Evolutionary conservation across 768 basidiomycete genomes (phyloP).

Genomic region (Lactarius deliciosus): DNA sequence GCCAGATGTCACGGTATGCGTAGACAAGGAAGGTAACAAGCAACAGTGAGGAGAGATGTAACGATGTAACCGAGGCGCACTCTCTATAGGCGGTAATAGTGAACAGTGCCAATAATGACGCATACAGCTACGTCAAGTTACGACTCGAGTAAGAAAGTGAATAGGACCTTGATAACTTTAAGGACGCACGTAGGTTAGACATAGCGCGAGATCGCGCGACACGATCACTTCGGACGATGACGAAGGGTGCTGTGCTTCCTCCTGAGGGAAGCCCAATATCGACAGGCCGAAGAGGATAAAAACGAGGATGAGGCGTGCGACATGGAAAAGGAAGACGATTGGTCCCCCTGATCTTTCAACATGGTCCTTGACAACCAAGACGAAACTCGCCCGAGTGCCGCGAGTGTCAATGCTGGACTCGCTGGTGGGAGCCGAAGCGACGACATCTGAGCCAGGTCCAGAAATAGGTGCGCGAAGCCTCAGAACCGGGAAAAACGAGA

Average conservation of each 20-base stretch:
- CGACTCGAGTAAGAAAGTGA: background rate
- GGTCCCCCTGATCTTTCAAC: conserved; percentile 46
- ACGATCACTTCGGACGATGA: conserved; percentile 7
- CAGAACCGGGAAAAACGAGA: background rate
- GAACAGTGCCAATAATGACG: conserved; percentile 30
- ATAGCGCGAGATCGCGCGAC: conserved; percentile 28
- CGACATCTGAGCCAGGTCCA: background rate
- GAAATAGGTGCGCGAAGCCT: background rate
- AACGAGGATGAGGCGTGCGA: conserved; percentile 47
- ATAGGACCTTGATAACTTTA: background rate
- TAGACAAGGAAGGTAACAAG: conserved; percentile 50
- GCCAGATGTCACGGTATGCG: conserved; percentile 57
- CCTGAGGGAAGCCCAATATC: conserved; percentile 42
- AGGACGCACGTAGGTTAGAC: conserved; percentile 37
- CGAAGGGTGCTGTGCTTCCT: conserved; percentile 30
- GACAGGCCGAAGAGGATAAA: conserved; percentile 50
- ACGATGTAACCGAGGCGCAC: conserved; percentile 33
- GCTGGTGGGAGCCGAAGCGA: background rate
- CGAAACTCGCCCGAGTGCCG: conserved; percentile 7
- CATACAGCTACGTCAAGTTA: conserved; percentile 26
- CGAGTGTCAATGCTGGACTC: background rate
- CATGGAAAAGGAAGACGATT: conserved; percentile 47
- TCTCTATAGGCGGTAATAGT: conserved; percentile 20
- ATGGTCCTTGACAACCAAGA: conserved; percentile 35
- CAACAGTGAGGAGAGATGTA: conserved; percentile 52